Evolutionary conservation across 1,139 yeast species (phyloP), one percentile per base, ranked within the genome.

Genomic region (Hemisphaericaspora xylofermentans): DNA sequence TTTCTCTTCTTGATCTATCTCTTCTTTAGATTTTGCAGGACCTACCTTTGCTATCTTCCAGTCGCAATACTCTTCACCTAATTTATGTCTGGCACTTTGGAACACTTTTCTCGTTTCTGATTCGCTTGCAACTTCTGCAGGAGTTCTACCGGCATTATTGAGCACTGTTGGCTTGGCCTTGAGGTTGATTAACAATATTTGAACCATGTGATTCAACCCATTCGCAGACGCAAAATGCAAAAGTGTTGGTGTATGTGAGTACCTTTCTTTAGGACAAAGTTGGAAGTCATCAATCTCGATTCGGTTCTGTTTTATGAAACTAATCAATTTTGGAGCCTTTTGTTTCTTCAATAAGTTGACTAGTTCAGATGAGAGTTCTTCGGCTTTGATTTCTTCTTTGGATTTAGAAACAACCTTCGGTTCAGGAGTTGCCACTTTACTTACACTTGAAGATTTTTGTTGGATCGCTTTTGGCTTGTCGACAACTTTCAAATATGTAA

Each of bases 161-260:
- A 47, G 45, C 2, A 76, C 47, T 0, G 82, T 68, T 0, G 96
- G 95, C 48, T 88, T 84, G 1, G 89, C 88, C 44, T 83, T 81
- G 45, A 87, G 61, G 41, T 78, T 82, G 9, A 76, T 70, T 27
- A 93, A 60, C 36, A 94, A 65, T 0, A 81, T 71, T 31, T 78
- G 76, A 4, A 88, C 80, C 74, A 89, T 82, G 50, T 83, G 88
- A 34, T 73, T 70, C 12, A 83, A 64, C 1, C 88, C 88, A 41
- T 81, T 71, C 4, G 82, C 70, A 0, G 97, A 67, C 0, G 96
- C 94, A 58, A 70, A 88, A 57, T 89, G 96, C 26, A 94, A 68
- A 42, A 87, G 61, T 0, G 95, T 86, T 2, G 98, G 96, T 0
- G 85, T 74, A 16, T 69, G 66, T 4, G 60, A 50, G 51, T 74